phyloP scores from a whole-genome alignment of 1,284 basidiomycete species.

The Flammula alnicola region DNA sequence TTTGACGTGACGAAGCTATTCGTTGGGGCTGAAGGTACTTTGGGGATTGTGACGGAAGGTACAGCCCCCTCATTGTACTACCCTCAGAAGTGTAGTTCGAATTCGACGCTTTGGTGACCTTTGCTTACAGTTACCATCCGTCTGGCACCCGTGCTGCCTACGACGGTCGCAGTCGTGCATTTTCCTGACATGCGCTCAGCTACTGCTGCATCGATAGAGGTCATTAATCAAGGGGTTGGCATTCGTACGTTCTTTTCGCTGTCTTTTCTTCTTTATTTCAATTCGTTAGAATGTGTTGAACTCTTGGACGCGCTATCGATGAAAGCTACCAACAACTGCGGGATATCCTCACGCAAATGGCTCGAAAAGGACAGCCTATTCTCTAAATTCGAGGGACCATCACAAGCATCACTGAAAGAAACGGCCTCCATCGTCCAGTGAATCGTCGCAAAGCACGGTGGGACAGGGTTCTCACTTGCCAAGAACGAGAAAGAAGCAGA shows the following conservation, averaged over 20 bases:
- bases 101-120: too few relatives aligned
- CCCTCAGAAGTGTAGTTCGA: too few relatives aligned
- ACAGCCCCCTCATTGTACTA: constrained; percentile 14
- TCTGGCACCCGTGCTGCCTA: constrained; percentile 79
- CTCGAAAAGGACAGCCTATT: constrained; percentile 80
- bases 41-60: constrained; percentile 93
- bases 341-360: constrained; percentile 60
- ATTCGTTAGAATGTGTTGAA: constrained; percentile 73
- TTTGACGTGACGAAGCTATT: constrained; percentile 92
- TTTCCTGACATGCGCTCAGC: constrained; percentile 68
- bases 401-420: constrained; percentile 62
- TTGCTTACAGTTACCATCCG: constrained; percentile 72
- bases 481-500: constrained; percentile 69
- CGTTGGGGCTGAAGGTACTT: constrained; percentile 83
- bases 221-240: constrained; percentile 72
- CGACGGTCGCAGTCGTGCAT: constrained; percentile 69
- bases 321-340: constrained; percentile 69
- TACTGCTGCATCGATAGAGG: constrained; percentile 74
- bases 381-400: constrained; percentile 86
- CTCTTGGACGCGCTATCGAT: constrained; percentile 76
- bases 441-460: constrained; percentile 69
- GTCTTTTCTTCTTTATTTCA: constrained; percentile 2
- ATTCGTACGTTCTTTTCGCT: constrained; percentile 54
- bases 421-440: constrained; percentile 57
- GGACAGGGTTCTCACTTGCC: constrained; percentile 73